Evolutionary conservation across 805 yeast genomes (phyloP), one percentile per base, ranked within the genome.

Genomic region (Debaryomyces prosopidis): DNA sequence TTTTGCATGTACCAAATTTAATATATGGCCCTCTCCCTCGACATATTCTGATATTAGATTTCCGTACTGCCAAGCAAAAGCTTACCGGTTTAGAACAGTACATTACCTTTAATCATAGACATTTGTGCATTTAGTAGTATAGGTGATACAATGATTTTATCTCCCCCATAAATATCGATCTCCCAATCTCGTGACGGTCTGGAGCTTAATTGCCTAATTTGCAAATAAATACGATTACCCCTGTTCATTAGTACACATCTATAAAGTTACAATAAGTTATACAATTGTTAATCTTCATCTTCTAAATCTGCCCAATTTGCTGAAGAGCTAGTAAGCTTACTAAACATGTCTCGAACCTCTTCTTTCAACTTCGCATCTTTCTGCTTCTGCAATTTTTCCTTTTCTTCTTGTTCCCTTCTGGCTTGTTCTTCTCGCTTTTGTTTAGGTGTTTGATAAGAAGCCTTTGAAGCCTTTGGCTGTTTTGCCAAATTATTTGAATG

Each of bases 291-390:
- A n/a, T 27, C 27, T 3, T 52, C 51, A 36, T 63, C 67, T 38
- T 62, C 69, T 39, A 66, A 52, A 45, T 59, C 66, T 14, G 70
- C 68, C 71, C 71, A 66, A 47, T 56, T 65, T 37, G 55, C 48
- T 26, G 59, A 49, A 33, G 58, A 60, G 40, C 63, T 58, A 36
- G 52, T 59, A 51, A 66, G 51, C 48, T 62, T 58, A 30, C 57
- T 65, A 27, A 65, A 59, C 59, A 63, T 49, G 33, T 55, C 51
- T 41, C 52, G 49, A 36, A 64, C 63, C 42, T 65, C 68, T 20
- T 55, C 56, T 43, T 58, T 52, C 30, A 62, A 47, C 39, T 52
- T 43, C 15, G 54, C 62, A 2, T 59, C 61, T 33, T 53, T 42
- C 32, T 47, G 48, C 6, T 45, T 31, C 17, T 17, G 36, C 17